Evolutionary conservation across 192 early-diverging fungal genomes (phyloP).

Genomic region (Gaertneriomyces semiglobifer): DNA sequence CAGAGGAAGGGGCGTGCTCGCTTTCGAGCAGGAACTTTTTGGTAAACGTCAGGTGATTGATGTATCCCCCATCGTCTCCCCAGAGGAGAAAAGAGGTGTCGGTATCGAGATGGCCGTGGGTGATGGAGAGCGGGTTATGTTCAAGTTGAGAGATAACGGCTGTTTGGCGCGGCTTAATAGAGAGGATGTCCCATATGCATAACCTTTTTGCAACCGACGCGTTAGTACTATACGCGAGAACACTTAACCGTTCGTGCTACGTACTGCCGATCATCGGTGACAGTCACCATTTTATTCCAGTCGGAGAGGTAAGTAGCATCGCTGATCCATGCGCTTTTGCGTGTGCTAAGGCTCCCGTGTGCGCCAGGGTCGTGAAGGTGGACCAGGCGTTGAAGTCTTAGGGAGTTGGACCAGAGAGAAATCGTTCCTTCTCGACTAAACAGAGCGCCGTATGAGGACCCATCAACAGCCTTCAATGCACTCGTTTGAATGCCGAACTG

Average conservation of each 20-base stretch:
- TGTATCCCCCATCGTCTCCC: conserved; percentile 62
- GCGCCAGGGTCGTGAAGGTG: conserved; percentile 43
- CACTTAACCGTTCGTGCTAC: neutral
- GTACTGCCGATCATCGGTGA: conserved; percentile 60
- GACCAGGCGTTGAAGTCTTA: conserved; percentile 53
- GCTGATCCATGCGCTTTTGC: conserved; percentile 41
- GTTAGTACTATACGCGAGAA: neutral
- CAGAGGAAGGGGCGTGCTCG: conserved; percentile 5
- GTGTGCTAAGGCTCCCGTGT: no score
- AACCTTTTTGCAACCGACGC: conserved; percentile 27
- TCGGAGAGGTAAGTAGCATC: conserved; percentile 57
- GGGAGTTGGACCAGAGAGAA: conserved; percentile 50
- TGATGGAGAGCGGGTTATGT: conserved; percentile 56
- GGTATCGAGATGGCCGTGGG: conserved; percentile 53
- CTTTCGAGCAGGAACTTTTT: conserved; percentile 48
- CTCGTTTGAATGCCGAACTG: neutral
- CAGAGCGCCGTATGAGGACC: neutral
- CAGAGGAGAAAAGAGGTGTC: conserved; percentile 53
- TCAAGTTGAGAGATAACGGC: conserved; percentile 53
- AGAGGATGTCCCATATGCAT: conserved; percentile 58
- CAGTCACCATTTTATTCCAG: conserved; percentile 48
- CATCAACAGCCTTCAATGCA: conserved; percentile 8
- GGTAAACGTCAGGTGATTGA: conserved; percentile 53
- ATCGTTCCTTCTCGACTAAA: conserved; percentile 54
- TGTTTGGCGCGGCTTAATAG: conserved; percentile 57